Conservation (phyloP, 306 rosid species). For the Alnus rubra region DNA sequence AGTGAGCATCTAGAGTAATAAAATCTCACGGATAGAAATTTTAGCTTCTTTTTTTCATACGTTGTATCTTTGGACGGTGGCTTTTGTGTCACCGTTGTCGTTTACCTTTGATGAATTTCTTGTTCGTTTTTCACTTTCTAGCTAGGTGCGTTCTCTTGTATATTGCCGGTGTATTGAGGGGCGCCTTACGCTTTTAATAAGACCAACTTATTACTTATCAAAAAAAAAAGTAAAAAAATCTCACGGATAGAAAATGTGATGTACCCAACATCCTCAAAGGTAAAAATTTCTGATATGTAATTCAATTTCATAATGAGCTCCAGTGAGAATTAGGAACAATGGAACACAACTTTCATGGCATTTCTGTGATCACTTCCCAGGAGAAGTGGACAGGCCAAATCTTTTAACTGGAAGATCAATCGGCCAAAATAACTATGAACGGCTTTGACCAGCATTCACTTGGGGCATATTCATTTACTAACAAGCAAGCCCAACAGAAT, state of each 20-base stretch:
- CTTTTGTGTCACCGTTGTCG: no score
- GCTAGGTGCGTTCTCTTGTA: no score
- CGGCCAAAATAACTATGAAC: neutral
- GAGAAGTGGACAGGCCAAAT: neutral
- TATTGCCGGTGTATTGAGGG: no score
- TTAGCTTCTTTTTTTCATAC: no score
- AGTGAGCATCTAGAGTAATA: neutral
- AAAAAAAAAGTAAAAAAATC: no score
- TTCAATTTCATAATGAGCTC: neutral
- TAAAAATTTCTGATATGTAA: neutral
- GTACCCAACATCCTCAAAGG: slow-evolving; percentile 2
- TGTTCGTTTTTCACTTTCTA: no score
- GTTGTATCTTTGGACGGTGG: no score
- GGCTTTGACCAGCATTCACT: neutral
- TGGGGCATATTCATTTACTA: neutral
- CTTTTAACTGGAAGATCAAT: neutral
- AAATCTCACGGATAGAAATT: no score
- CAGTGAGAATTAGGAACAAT: neutral
- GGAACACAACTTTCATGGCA: neutral
- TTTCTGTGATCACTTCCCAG: neutral
- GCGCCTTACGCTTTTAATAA: no score
- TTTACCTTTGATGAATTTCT: no score
- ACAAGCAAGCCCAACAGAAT: neutral
- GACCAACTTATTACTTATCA: no score
- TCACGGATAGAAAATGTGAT: no score